Conservation (phyloP, 2,329 filamentous ascomycete species). For the Alternaria arborescens region DNA sequence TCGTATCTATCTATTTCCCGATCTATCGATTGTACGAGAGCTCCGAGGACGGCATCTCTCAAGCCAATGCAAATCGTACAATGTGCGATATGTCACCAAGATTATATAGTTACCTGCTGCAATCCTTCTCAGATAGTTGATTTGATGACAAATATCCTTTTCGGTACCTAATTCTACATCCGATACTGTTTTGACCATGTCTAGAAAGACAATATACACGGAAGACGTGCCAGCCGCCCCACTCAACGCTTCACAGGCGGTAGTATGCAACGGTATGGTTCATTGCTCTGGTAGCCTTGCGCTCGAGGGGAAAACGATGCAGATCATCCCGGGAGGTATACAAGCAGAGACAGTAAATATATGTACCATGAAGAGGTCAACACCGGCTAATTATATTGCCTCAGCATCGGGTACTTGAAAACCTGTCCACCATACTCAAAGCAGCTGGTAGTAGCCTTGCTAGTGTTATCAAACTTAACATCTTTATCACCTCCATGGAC, state of each 20-base stretch:
- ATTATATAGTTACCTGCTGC: neutral
- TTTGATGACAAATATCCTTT: neutral
- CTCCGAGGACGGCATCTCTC: neutral
- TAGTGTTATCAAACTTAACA: neutral
- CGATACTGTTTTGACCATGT: neutral
- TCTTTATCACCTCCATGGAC: neutral
- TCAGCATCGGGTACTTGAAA: neutral
- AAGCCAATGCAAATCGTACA: neutral
- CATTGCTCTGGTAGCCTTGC: conserved; percentile 3
- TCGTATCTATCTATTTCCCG: neutral
- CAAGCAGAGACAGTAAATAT: conserved; percentile 2
- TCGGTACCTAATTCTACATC: neutral
- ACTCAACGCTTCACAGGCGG: conserved; percentile 1
- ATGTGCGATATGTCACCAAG: neutral
- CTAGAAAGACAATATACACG: neutral
- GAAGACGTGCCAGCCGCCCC: neutral
- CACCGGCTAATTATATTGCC: neutral
- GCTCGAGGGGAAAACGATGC: neutral
- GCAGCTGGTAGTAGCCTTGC: neutral
- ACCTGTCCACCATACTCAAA: neutral
- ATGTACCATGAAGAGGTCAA: neutral
- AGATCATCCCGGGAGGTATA: conserved; percentile 1
- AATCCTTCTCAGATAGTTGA: neutral
- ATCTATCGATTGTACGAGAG: neutral
- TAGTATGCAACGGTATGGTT: conserved; percentile 5